Evolutionary conservation across 2,329 filamentous ascomycete species (phyloP), one percentile per base, ranked within the genome.

Genomic region (Cladosporium sp.): DNA sequence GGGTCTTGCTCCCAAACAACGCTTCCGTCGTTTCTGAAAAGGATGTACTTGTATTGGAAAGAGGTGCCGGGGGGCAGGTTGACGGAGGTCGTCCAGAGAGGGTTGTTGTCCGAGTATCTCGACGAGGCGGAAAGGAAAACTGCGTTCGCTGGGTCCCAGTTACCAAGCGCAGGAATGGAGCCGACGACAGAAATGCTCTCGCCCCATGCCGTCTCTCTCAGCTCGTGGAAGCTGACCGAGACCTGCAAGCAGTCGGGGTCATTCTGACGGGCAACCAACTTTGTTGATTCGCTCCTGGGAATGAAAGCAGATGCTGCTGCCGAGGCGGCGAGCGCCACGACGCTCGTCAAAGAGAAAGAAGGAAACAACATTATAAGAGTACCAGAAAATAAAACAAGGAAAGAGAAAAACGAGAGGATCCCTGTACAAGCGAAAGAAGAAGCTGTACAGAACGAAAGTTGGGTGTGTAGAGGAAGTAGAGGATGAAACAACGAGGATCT

Each of bases 151-250:
- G 63, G 56, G 53, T 82, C 71, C 86, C 86, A 89, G 22, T 56
- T 63, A 4, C 85, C 85, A 7, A 90, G 76, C 24, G 77, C 70
- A 1, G 73, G 60, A 42, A 77, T 74, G 50, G 76, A 80, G 15
- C 86, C 86, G 0, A 78, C 73, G 11, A 90, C 65, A 64, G 83
- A 86, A 61, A 90, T 75, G 7, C 76, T 82, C 64, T 89, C 75
- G 3, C 85, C 86, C 43, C 65, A 52, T 36, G 42, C 27, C 40
- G 50, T 45, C 20, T 30, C 22, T 34, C 34, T 47, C 30, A 43
- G 30, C 43, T 51, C 48, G 24, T 52, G 41, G 36, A 52, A 52
- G 30, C 40, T 52, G 43, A 52, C 50, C 29, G 50, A 52, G n/a
- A 52, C 50, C 29, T 52, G 50, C 20, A 47, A 15, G 27, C 50